phyloP scores from a whole-genome alignment of 2,329 filamentous ascomycete genomes.

The Lachnellula suecica region DNA sequence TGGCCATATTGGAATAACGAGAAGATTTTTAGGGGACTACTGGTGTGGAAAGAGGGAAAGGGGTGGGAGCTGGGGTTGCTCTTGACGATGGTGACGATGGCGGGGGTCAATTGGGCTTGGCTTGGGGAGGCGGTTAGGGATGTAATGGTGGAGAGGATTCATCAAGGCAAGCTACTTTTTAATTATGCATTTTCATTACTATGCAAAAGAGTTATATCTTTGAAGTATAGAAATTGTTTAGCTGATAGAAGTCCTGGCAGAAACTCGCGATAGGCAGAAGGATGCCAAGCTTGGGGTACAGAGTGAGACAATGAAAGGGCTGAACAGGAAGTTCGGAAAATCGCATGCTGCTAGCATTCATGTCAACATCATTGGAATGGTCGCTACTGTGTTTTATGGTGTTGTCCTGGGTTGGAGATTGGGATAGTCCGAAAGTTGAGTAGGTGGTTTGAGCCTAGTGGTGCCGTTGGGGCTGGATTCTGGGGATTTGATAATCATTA shows the following conservation, averaged over 20 bases:
- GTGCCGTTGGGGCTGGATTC: too few relatives aligned
- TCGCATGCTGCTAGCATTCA: constrained; percentile 43
- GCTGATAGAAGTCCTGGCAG: neutral
- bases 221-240: neutral
- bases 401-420: constrained; percentile 20
- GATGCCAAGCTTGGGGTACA: neutral
- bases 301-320: constrained; percentile 3
- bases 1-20: constrained; percentile 20
- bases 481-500: too few relatives aligned
- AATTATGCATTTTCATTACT: too few relatives aligned
- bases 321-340: constrained; percentile 36
- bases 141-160: constrained; percentile 34
- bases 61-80: neutral
- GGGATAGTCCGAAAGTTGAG: too few relatives aligned
- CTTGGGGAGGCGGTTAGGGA: constrained; percentile 30
- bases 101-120: constrained; percentile 35
- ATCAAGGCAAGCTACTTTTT: constrained; percentile 10
- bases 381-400: constrained; percentile 32
- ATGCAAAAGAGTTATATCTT: too few relatives aligned
- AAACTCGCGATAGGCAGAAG: constrained; percentile 2
- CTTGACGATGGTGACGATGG: constrained; percentile 18
- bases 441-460: too few relatives aligned
- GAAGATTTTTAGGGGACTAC: neutral
- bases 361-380: constrained; percentile 39
- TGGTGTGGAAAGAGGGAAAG: neutral